Evolutionary conservation across 1,139 yeast species (phyloP).

Genomic region (Lodderomyces beijingensis): DNA sequence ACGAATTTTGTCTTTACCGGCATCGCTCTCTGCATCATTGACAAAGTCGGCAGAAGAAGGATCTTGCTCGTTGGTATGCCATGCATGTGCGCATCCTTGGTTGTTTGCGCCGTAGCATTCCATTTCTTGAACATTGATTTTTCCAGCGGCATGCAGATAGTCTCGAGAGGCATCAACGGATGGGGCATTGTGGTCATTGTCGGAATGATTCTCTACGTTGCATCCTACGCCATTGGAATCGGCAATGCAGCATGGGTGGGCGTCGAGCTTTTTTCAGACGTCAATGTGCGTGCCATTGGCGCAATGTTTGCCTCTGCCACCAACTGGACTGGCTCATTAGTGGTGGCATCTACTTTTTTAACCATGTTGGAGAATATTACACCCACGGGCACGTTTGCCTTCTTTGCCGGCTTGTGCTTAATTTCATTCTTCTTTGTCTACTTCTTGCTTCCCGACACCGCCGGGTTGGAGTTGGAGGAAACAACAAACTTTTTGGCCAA

Average conservation of each 20-base stretch:
- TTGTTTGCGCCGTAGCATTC: constrained; percentile 82
- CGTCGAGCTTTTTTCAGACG: constrained; percentile 87
- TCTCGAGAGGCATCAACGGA: constrained; percentile 51
- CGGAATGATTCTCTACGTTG: constrained; percentile 82
- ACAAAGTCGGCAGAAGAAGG: constrained; percentile 78
- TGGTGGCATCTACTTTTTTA: constrained; percentile 84
- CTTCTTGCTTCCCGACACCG: constrained; percentile 87
- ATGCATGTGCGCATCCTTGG: constrained; percentile 72
- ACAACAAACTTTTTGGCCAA: constrained; percentile 73
- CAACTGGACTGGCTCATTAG: constrained; percentile 93
- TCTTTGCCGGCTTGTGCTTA: constrained; percentile 78
- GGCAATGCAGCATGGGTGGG: constrained; percentile 99
- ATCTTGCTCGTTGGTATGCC: constrained; percentile 74
- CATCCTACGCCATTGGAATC: constrained; percentile 87
- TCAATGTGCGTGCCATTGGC: constrained; percentile 84
- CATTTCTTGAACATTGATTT: constrained; percentile 68
- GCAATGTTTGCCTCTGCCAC: constrained; percentile 89
- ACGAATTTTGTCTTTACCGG: constrained; percentile 85
- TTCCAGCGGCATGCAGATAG: constrained; percentile 41
- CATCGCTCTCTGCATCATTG: constrained; percentile 79
- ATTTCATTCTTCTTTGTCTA: constrained; percentile 68
- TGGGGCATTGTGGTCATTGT: constrained; percentile 88
- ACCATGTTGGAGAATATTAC: constrained; percentile 92
- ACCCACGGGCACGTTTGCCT: constrained; percentile 90
- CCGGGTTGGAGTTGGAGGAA: constrained; percentile 87